phyloP scores from a whole-genome alignment of 2,329 filamentous ascomycete genomes.

The Trichophyton verrucosum region DNA sequence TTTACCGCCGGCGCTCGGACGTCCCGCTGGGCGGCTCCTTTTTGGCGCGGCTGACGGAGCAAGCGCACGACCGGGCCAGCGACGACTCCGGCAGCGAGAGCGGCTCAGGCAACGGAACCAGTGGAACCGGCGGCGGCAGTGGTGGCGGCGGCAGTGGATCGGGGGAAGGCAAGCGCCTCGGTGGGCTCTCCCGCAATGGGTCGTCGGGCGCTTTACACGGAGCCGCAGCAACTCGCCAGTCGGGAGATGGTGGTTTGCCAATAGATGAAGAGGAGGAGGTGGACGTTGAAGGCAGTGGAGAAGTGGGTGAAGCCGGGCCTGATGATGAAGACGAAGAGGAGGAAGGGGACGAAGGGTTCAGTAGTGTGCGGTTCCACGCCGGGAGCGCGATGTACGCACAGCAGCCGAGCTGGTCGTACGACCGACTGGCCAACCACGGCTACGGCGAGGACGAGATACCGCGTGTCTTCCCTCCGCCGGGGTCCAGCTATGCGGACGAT shows the following conservation, averaged over 20 bases:
- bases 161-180: constrained; percentile 83
- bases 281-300: constrained; percentile 19
- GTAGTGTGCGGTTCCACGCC: constrained; percentile 15
- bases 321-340: constrained; percentile 14
- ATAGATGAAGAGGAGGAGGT: constrained; percentile 23
- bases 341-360: constrained; percentile 16
- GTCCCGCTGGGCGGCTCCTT: constrained; percentile 65
- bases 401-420: constrained; percentile 29
- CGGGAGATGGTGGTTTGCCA: constrained; percentile 49
- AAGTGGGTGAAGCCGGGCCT: not conserved
- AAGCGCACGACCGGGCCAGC: constrained; percentile 43
- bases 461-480: constrained; percentile 19
- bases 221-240: constrained; percentile 63
- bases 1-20: constrained; percentile 78
- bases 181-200: constrained; percentile 76
- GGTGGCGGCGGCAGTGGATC: constrained; percentile 23
- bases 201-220: constrained; percentile 76
- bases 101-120: constrained; percentile 13
- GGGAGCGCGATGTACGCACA: constrained; percentile 9
- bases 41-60: constrained; percentile 57
- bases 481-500: constrained; percentile 21
- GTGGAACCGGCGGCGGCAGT: too few relatives aligned
- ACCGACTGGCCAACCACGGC: constrained; percentile 16
- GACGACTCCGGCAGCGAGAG: constrained; percentile 36
- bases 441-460: constrained; percentile 14